phyloP scores from a whole-genome alignment of 2,329 filamentous ascomycete genomes.

The Microsporum ferrugineum region DNA sequence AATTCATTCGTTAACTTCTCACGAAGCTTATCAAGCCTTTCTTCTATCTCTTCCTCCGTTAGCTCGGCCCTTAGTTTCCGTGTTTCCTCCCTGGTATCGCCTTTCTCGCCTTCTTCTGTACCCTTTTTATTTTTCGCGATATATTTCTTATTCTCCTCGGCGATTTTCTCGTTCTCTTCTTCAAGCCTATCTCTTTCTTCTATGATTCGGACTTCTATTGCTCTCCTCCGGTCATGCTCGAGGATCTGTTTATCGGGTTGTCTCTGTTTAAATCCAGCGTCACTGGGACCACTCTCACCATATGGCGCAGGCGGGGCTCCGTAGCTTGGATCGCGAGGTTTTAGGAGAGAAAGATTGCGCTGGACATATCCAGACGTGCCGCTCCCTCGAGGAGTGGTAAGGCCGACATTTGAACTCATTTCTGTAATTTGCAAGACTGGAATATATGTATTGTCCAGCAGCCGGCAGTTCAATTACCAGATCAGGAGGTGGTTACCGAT shows the following conservation, averaged over 20 bases:
- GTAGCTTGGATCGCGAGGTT: constrained; percentile 59
- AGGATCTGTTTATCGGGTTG: constrained; percentile 87
- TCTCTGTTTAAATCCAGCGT: constrained; percentile 53
- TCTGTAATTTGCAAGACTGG: background rate
- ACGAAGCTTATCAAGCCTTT: constrained; percentile 55
- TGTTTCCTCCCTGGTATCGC: constrained; percentile 23
- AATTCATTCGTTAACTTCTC: constrained; percentile 50
- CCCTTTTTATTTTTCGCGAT: constrained; percentile 28
- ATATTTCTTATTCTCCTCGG: constrained; percentile 50
- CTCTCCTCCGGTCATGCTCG: constrained; percentile 83
- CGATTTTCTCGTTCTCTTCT: constrained; percentile 57
- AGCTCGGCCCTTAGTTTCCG: constrained; percentile 23
- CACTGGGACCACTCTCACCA: constrained; percentile 48
- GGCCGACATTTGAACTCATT: constrained; percentile 98
- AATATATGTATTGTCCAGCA: background rate
- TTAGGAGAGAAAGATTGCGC: constrained; percentile 81
- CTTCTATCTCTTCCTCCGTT: constrained; percentile 85
- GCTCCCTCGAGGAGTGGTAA: constrained; percentile 84
- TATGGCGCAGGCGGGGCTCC: constrained; percentile 26
- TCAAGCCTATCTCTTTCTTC: constrained; percentile 85
- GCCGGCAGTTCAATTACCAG: background rate
- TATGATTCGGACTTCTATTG: constrained; percentile 86
- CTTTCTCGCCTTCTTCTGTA: constrained; percentile 5
- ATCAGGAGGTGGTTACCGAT: background rate
- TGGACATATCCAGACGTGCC: constrained; percentile 97